Evolutionary conservation across 306 rosid species (phyloP), one percentile per base, ranked within the genome.

Genomic region (Trifolium subterraneum): DNA sequence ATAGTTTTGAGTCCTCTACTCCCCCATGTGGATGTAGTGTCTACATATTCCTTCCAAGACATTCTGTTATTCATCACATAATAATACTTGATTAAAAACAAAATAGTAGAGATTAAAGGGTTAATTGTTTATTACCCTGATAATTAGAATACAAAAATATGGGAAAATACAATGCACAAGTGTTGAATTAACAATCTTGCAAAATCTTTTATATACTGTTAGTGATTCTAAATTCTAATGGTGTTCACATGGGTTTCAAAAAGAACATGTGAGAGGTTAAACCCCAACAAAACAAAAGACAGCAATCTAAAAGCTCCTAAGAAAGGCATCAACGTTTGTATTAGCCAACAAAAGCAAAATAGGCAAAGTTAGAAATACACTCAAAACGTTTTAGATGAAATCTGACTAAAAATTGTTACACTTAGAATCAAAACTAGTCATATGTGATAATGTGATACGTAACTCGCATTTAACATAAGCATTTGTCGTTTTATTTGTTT

Each of bases 21-120:
- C 16, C 9, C 35, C 58, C 89, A 71, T 65, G 90, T 73, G 87
- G 29, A 60, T 47, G 64, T 78, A 50, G 68, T 82, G 68, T 82
- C 52, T 69, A 80, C 25, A 39, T 39, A 74, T 78, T 64, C 74
- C 70, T 79, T 75, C 72, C 68, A 79, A 78, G 82, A 82, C 89
- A 83, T 82, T 86, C 77, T 84, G 65, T 78, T 66, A 69, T 62
- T 72, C 71, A 79, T 61, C 70, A 81, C 63, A 20, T 52, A 19
- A n/a, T 73, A 63, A 56, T 76, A 45, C 56, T 67, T 80, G 6
- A 69, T 74, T 61, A 35, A 25, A 38, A 68, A n/a, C 70, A 52
- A 44, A 59, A 74, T 29, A 54, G 20, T 54, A n/a, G 10, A 74
- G 62, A 35, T 55, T 44, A 29, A 33, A 42, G 10, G 44, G 38